Base-by-base conservation (phyloP, 164 flowering plant genomes). In the Kingdonia uniflora region DNA sequence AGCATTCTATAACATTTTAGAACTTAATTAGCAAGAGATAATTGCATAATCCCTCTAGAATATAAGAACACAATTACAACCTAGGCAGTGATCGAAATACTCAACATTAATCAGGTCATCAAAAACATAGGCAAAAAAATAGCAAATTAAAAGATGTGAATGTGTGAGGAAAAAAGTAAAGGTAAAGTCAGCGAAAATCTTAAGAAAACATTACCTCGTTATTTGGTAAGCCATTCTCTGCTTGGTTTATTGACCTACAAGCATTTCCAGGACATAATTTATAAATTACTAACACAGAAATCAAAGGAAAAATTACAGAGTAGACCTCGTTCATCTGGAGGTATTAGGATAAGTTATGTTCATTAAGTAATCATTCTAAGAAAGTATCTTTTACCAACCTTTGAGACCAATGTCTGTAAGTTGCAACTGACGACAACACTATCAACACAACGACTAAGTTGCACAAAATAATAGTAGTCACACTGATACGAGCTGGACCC, bases 341-440 rank as follows among this genome's bases (percentile, higher is more conserved):
- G 35, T 29, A 8, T 29, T 29, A 29, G 35, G 8, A 29, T 29
- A 29, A 3, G 6, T 3, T 29, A 29, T 8, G 35, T 3, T 29
- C 8, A 29, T 29, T 29, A n/a, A 52, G 20, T 51, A 6, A 11
- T 37, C 24, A 24, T 29, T 42, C 52, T 11, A 17, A 45, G 14
- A 48, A 17, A 29, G 35, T 23, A 52, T 37, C n/a, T 21, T 15
- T 17, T 11, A 59, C 76, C 38, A 58, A 84, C 91, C 91, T 77
- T 0, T 56, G 71, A 49, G 75, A 74, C 81, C 83, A 87, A 61
- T 79, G 80, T 55, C 84, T 70, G 63, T 76, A 87, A 0, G 87
- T 71, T 33, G 87, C 77, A 62, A 80, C 71, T 16, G 80, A 58
- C 42, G 80, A 79, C 57, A 82, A 61, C 24, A 71, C 73, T 46